These are phyloP conservation scores for Dittrichia graveolens DNA, from an alignment of 129 eudicot species.

Conservation along the genomic window DNA sequence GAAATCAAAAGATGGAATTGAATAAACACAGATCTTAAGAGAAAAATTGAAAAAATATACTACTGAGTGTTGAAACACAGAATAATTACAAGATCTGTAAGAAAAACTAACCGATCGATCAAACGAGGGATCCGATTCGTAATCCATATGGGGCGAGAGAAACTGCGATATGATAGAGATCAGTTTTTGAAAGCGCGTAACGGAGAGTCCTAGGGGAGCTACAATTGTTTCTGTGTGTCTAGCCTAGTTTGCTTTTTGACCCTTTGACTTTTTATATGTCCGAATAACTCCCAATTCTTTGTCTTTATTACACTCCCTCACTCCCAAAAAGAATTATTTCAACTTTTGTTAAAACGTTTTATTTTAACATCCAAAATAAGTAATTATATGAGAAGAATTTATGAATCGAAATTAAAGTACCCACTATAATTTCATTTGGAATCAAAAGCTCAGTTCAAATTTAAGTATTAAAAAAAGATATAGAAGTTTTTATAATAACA, in stretches of 20 bases:
- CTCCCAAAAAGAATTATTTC: neutral
- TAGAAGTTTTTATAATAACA: too few relatives aligned
- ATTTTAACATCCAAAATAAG: too few relatives aligned
- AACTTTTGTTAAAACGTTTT: neutral
- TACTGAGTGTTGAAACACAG: neutral
- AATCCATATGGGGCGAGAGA: conserved; percentile 35
- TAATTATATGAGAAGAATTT: too few relatives aligned
- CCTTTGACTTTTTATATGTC: conserved; percentile 7
- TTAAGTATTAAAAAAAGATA: too few relatives aligned
- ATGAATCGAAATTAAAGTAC: too few relatives aligned
- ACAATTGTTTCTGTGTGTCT: conserved; percentile 24
- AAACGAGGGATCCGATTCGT: conserved; percentile 21
- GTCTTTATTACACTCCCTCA: neutral
- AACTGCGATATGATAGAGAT: conserved; percentile 25
- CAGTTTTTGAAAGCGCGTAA: conserved; percentile 25
- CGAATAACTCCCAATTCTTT: conserved; percentile 9
- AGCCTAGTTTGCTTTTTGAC: neutral
- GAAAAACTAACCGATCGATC: conserved; percentile 30
- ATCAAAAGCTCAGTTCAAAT: too few relatives aligned
- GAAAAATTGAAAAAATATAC: too few relatives aligned
- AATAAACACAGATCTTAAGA: conserved; percentile 24
- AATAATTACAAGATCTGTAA: conserved; percentile 26
- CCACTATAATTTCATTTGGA: too few relatives aligned
- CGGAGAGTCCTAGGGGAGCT: conserved; percentile 34
- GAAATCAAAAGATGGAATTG: conserved; percentile 9